These are phyloP conservation scores for Acidiella bohemica DNA, from an alignment of 495 filamentous ascomycete species.

Conservation along the genomic window DNA sequence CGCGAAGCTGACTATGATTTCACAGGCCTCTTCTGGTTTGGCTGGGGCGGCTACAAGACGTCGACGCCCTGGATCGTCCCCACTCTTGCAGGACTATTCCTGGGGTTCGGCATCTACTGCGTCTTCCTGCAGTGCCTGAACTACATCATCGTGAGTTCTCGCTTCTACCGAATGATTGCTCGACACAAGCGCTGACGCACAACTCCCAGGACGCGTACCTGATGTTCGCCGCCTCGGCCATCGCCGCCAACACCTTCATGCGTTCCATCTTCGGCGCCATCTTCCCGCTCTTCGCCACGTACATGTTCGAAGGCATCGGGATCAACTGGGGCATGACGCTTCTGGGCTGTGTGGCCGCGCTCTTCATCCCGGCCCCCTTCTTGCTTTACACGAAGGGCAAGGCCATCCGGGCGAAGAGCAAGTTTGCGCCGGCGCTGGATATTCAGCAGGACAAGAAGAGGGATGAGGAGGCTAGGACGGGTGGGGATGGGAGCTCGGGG, in stretches of 20 bases:
- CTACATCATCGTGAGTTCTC: constrained; percentile 12
- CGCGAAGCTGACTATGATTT: too few species aligned
- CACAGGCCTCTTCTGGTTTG: constrained; percentile 27
- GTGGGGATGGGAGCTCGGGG: constrained; percentile 5
- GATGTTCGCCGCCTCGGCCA: constrained; percentile 22
- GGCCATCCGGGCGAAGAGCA: constrained; percentile 17
- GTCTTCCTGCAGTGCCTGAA: constrained; percentile 25
- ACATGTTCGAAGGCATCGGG: constrained; percentile 24
- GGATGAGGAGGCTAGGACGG: constrained; percentile 17
- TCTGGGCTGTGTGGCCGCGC: constrained; percentile 19
- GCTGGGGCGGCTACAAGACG: constrained; percentile 27
- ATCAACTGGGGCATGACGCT: constrained; percentile 23
- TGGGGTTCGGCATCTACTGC: constrained; percentile 24
- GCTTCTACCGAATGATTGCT: neutral
- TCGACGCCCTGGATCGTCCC: constrained; percentile 24
- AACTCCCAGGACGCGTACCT: constrained; percentile 9
- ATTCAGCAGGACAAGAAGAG: constrained; percentile 17
- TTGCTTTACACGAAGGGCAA: constrained; percentile 18
- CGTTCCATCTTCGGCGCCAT: constrained; percentile 21
- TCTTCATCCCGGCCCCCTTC: constrained; percentile 23
- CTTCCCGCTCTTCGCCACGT: constrained; percentile 18
- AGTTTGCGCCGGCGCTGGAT: constrained; percentile 22
- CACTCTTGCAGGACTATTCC: constrained; percentile 15
- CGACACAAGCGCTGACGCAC: constrained; percentile 1
- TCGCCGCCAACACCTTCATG: constrained; percentile 24